These are phyloP conservation scores for Cercospora sojina DNA, from an alignment of 2,329 filamentous ascomycete species.

Conservation along the genomic window DNA sequence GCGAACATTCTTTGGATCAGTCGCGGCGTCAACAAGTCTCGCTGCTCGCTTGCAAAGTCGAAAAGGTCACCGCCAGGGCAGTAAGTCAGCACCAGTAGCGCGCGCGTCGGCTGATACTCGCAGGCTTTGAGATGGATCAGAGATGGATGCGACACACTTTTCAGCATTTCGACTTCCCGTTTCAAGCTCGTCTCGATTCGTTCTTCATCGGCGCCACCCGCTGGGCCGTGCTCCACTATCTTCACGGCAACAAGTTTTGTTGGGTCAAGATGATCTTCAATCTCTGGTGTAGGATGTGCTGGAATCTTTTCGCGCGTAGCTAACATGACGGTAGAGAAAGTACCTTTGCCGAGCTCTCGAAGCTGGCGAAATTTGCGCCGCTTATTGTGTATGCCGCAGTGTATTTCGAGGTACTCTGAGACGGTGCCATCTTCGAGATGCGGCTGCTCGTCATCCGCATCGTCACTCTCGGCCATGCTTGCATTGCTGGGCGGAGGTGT, in stretches of 20 bases:
- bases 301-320: conserved; percentile 71
- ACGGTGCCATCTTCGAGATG: conserved; percentile 40
- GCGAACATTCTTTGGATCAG: conserved; percentile 84
- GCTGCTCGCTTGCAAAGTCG: conserved; percentile 76
- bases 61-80: conserved; percentile 94
- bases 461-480: conserved; percentile 56
- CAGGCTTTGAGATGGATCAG: conserved; percentile 89
- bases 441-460: conserved; percentile 44
- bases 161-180: conserved; percentile 92
- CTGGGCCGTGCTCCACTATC: conserved; percentile 90
- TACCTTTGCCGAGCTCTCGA: conserved; percentile 81
- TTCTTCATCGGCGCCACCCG: conserved; percentile 88
- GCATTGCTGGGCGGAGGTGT: conserved; percentile 78
- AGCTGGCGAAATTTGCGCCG: conserved; percentile 80
- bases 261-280: conserved; percentile 58
- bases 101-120: conserved; percentile 77
- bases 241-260: conserved; percentile 90
- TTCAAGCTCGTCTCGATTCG: conserved; percentile 91
- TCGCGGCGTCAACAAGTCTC: conserved; percentile 63
- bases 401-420: conserved; percentile 47
- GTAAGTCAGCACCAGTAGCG: conserved; percentile 84
- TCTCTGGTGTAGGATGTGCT: conserved; percentile 40
- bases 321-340: conserved; percentile 90
- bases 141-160: conserved; percentile 81
- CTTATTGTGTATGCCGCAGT: conserved; percentile 62